Conservation (phyloP, 768 basidiomycete genomes). For the Tricholoma furcatifolium region DNA sequence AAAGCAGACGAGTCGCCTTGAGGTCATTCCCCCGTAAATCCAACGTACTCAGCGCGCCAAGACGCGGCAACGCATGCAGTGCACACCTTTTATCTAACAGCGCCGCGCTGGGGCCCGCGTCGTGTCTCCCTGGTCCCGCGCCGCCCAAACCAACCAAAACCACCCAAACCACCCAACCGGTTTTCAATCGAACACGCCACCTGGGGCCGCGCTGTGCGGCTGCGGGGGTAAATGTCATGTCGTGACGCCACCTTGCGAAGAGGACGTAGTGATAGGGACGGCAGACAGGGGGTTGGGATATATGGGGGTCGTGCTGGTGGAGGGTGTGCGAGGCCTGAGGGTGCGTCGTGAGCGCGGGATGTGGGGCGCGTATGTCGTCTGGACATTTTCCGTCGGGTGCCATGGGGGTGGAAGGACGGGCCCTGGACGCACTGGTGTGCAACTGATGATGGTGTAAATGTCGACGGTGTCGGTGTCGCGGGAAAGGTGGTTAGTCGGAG, state of each 20-base stretch:
- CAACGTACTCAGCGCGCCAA: slow-evolving; percentile 84
- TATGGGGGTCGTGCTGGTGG: slow-evolving; percentile 35
- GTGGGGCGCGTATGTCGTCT: slow-evolving; percentile 84
- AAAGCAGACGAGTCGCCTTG: slow-evolving; percentile 51
- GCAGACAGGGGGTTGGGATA: slow-evolving; percentile 32
- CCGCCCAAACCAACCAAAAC: no score
- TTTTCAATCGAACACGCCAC: background rate
- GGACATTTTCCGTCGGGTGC: slow-evolving; percentile 42
- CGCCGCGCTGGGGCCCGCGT: slow-evolving; percentile 65
- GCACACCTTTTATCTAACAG: slow-evolving; percentile 86
- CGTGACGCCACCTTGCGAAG: slow-evolving; percentile 52
- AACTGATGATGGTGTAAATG: no score
- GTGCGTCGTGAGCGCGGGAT: slow-evolving; percentile 48
- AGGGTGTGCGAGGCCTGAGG: slow-evolving; percentile 43
- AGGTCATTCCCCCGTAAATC: slow-evolving; percentile 94
- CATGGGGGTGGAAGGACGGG: slow-evolving; percentile 22
- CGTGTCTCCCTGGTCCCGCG: slow-evolving; percentile 30
- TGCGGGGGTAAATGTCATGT: slow-evolving; percentile 37
- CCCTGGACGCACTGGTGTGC: slow-evolving; percentile 24
- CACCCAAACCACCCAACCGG: slow-evolving; percentile 23
- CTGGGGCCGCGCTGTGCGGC: slow-evolving; percentile 13
- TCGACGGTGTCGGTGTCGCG: slow-evolving; percentile 22
- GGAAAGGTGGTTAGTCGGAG: slow-evolving; percentile 28
- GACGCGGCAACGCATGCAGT: slow-evolving; percentile 78
- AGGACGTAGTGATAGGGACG: slow-evolving; percentile 71